phyloP scores from a whole-genome alignment of 257 asterid species.

The Salvia splendens region DNA sequence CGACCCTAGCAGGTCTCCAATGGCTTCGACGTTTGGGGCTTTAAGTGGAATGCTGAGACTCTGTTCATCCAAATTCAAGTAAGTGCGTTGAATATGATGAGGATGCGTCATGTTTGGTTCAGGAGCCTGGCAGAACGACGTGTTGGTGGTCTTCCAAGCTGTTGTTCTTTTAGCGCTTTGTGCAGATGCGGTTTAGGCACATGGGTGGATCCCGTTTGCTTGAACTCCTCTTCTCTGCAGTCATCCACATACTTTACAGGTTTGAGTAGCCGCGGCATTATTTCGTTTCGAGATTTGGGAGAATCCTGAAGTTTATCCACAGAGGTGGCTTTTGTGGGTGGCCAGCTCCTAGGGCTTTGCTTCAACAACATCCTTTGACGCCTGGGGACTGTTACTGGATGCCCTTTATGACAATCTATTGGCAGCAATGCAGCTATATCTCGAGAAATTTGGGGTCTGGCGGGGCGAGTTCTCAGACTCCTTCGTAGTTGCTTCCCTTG shows the following conservation, averaged over 20 bases:
- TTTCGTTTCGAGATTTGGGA: neutral
- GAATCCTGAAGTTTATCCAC: constrained; percentile 23
- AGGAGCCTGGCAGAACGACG: constrained; percentile 7
- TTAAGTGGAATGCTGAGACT: neutral
- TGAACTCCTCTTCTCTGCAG: neutral
- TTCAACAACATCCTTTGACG: neutral
- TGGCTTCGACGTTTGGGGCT: neutral
- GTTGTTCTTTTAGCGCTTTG: constrained; percentile 1
- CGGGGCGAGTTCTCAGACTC: constrained; percentile 16
- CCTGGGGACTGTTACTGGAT: neutral
- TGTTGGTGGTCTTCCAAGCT: constrained; percentile 31
- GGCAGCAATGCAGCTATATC: constrained; percentile 7
- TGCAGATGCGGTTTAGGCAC: constrained; percentile 15
- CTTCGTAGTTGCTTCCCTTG: constrained; percentile 24
- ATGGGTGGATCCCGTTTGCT: neutral
- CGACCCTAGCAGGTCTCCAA: neutral
- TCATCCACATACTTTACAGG: constrained; percentile 15
- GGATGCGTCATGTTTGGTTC: neutral
- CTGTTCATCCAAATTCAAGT: neutral
- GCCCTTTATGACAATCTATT: neutral
- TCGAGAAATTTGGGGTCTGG: constrained; percentile 1
- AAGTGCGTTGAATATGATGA: neutral
- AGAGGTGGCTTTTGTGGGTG: neutral
- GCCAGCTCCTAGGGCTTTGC: neutral
- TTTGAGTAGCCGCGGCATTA: constrained; percentile 12